phyloP scores from a whole-genome alignment of 2,329 filamentous ascomycete species.

The Penicillium occitanis region DNA sequence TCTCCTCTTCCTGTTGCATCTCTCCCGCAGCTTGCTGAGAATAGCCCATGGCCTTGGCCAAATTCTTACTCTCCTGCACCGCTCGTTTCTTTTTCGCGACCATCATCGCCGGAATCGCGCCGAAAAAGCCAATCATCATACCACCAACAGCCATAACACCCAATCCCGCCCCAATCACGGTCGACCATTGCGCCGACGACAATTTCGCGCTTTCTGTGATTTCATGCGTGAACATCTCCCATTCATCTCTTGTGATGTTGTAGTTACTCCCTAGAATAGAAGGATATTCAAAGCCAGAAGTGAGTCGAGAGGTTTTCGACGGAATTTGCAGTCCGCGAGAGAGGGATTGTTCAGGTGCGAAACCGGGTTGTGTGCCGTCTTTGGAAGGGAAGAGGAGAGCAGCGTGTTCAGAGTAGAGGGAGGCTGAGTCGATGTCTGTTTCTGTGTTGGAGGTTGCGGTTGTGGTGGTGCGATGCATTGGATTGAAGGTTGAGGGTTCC shows the following conservation, averaged over 20 bases:
- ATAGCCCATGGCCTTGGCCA: conserved; percentile 26
- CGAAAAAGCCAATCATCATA: conserved; percentile 33
- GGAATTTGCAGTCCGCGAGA: conserved; percentile 34
- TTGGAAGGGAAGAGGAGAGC: conserved; percentile 23
- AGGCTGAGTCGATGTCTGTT: conserved; percentile 10
- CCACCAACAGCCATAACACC: conserved; percentile 33
- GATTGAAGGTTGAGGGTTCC: not conserved
- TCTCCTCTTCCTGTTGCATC: not conserved
- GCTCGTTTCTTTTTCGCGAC: conserved; percentile 26
- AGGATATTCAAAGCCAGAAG: conserved; percentile 36
- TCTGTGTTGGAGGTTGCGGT: not conserved
- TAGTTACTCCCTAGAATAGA: conserved; percentile 26
- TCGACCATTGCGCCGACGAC: conserved; percentile 32
- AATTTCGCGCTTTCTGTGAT: conserved; percentile 31
- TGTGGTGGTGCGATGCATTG: not conserved
- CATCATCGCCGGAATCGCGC: conserved; percentile 31
- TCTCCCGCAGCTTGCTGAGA: not conserved
- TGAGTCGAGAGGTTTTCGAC: conserved; percentile 27
- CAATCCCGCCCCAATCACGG: conserved; percentile 31
- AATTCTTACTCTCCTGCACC: conserved; percentile 30
- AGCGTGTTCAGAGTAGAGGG: conserved; percentile 16
- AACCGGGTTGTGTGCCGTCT: conserved; percentile 24
- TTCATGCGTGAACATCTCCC: conserved; percentile 31
- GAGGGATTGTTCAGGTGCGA: conserved; percentile 25
- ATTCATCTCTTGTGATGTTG: conserved; percentile 27